Conservation (phyloP, 371 early-diverging fungal genomes). For the Mucor velutinosus region DNA sequence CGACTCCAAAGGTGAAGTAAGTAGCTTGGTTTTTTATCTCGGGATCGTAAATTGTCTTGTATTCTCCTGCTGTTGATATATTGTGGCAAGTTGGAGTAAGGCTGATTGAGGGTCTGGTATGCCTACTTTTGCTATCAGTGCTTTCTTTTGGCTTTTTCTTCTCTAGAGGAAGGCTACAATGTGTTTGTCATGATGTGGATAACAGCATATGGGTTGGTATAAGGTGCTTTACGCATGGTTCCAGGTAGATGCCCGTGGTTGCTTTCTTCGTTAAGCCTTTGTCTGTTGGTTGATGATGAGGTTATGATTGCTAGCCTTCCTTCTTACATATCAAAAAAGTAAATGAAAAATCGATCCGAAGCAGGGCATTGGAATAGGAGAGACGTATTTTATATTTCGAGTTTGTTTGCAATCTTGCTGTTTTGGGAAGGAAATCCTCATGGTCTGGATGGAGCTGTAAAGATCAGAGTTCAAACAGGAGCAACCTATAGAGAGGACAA, state of each 20-base stretch:
- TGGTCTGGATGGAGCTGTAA: no score
- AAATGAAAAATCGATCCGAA: constrained; percentile 20
- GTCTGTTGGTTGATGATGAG: constrained; percentile 22
- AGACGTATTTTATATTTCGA: neutral
- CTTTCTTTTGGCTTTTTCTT: neutral
- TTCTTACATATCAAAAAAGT: constrained; percentile 4
- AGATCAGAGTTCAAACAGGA: no score
- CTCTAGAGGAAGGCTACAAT: neutral
- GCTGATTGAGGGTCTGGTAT: neutral
- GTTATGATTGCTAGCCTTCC: constrained; percentile 46
- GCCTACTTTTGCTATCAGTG: constrained; percentile 11
- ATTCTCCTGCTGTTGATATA: neutral
- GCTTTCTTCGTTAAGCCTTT: constrained; percentile 16
- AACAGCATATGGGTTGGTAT: neutral
- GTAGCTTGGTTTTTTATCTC: neutral
- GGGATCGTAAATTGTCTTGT: neutral
- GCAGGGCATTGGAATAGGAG: neutral
- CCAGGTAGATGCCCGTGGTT: neutral
- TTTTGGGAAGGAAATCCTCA: no score
- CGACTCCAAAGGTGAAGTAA: constrained; percentile 1
- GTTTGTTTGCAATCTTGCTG: no score
- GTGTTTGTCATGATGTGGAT: neutral
- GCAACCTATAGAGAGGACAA: no score
- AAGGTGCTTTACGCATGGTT: neutral
- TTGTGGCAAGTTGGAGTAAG: neutral